A percentile compares a stretch with the other conserved stretches of the same genome.
Conservation (phyloP, 2,329 filamentous ascomycete genomes). For the Botryotinia narcissicola region DNA sequence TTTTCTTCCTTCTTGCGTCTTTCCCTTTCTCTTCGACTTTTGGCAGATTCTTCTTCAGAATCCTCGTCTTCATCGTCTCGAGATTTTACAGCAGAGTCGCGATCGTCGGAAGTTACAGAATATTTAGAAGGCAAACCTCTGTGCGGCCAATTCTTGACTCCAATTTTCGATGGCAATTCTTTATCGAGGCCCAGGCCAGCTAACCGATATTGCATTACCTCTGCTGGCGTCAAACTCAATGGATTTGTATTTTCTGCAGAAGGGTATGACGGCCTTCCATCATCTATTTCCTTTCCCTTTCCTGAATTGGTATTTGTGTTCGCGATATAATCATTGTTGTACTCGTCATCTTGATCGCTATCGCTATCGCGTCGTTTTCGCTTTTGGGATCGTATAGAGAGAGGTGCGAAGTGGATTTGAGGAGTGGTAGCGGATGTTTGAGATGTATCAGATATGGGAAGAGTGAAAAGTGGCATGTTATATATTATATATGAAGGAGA, state of each 20-base stretch:
- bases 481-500: background rate
- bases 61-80: conserved; percentile 15
- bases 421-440: conserved; percentile 21
- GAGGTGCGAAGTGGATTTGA: conserved; percentile 22
- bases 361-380: conserved; percentile 9
- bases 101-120: background rate
- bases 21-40: conserved; percentile 22
- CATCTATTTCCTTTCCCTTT: background rate
- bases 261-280: background rate
- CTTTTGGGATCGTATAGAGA: conserved; percentile 23
- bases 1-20: conserved; percentile 19
- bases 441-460: conserved; percentile 27
- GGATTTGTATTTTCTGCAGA: conserved; percentile 47
- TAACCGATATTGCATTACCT: conserved; percentile 52
- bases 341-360: background rate
- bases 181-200: conserved; percentile 53
- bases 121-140: conserved; percentile 39
- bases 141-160: conserved; percentile 51
- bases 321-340: conserved; percentile 2
- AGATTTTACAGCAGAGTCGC: background rate
- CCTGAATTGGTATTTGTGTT: background rate
- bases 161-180: conserved; percentile 40
- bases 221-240: conserved; percentile 51
- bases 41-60: conserved; percentile 22
- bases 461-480: conserved; percentile 33